phyloP scores from a whole-genome alignment of 2,329 filamentous ascomycete species.

The Cercospora sp. region DNA sequence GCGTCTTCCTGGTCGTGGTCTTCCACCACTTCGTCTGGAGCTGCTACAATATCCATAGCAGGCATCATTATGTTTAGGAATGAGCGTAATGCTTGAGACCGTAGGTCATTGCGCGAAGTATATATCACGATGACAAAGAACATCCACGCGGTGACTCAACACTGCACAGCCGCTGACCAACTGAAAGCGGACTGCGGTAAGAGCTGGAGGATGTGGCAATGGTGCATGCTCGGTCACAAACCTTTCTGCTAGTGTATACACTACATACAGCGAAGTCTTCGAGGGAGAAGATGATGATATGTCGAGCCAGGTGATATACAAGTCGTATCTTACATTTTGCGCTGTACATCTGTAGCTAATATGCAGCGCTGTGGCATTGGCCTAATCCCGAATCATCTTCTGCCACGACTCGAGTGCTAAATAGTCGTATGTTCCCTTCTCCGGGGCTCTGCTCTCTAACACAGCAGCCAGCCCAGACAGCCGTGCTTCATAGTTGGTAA shows the following conservation, averaged over 20 bases:
- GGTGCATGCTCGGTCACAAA: neutral
- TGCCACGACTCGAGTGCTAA: constrained; percentile 34
- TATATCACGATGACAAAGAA: neutral
- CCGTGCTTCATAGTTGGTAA: constrained; percentile 31
- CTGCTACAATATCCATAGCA: neutral
- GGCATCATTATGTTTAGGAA: neutral
- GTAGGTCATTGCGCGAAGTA: neutral
- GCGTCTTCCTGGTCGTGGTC: neutral
- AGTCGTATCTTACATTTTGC: neutral
- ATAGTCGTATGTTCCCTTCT: constrained; percentile 30
- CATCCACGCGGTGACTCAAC: neutral
- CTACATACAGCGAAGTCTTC: neutral
- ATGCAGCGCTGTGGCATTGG: neutral
- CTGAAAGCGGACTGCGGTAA: neutral
- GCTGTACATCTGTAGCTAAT: neutral
- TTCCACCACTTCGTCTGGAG: neutral
- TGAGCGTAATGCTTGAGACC: neutral
- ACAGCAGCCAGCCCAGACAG: constrained; percentile 28
- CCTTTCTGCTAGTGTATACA: neutral
- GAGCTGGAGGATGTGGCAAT: neutral
- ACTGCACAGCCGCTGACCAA: neutral
- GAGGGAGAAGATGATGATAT: neutral
- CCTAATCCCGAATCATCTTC: constrained; percentile 25
- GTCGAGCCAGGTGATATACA: neutral
- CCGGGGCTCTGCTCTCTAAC: constrained; percentile 28